Evolutionary conservation across 2,329 filamentous ascomycete species (phyloP).

Genomic region (Colletotrichum magnum): DNA sequence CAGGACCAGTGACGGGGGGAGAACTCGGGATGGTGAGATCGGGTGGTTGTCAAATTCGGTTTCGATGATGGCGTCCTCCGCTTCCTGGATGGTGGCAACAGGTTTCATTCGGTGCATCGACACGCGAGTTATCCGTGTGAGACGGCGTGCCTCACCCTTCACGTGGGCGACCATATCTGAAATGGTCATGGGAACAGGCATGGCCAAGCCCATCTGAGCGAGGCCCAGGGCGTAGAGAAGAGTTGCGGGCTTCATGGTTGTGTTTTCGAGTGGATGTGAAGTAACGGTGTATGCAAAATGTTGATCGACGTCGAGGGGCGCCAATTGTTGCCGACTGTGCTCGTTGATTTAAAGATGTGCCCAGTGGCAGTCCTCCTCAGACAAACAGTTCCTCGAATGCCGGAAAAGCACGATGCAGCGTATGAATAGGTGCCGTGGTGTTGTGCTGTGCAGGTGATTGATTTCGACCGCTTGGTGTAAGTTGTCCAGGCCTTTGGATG

Average conservation of each 20-base stretch:
- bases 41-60: slow-evolving; percentile 35
- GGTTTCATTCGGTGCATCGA: slow-evolving; percentile 9
- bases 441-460: neutral
- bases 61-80: slow-evolving; percentile 18
- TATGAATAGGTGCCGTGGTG: neutral
- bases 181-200: slow-evolving; percentile 36
- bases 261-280: neutral
- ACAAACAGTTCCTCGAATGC: no score
- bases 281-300: neutral
- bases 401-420: no score
- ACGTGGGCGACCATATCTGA: slow-evolving; percentile 27
- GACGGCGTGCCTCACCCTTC: slow-evolving; percentile 20
- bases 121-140: slow-evolving; percentile 19
- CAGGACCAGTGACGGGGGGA: slow-evolving; percentile 34
- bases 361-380: no score
- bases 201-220: slow-evolving; percentile 17
- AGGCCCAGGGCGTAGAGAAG: slow-evolving; percentile 26
- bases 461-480: neutral
- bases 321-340: neutral
- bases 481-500: neutral
- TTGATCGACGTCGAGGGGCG: neutral
- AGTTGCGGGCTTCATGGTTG: slow-evolving; percentile 36
- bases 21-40: slow-evolving; percentile 24
- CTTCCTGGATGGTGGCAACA: neutral
- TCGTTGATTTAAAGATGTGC: neutral